phyloP scores from a whole-genome alignment of 129 eudicot species.

The Pulicaria dysenterica region DNA sequence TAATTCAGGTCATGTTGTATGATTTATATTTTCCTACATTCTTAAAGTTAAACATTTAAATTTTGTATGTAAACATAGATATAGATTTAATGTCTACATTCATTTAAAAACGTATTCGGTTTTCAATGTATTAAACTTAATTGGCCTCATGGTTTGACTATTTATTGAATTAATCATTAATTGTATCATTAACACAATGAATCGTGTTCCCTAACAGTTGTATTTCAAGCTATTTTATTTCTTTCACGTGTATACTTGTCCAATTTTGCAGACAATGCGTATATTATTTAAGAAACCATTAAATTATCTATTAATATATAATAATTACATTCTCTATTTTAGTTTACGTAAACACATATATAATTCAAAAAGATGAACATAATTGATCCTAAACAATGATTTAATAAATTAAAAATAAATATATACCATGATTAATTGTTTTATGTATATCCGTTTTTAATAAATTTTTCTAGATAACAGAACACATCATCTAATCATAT shows the following conservation, averaged over 20 bases:
- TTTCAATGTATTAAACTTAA: conserved; percentile 24
- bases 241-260: conserved; percentile 44
- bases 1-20: too few species aligned
- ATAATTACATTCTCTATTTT: neutral
- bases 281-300: neutral
- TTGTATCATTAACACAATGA: conserved; percentile 30
- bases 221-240: conserved; percentile 20
- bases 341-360: too few species aligned
- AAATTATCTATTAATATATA: neutral
- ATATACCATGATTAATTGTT: too few species aligned
- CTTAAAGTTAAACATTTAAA: too few species aligned
- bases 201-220: conserved; percentile 47
- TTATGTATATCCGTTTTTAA: too few species aligned
- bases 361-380: neutral
- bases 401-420: too few species aligned
- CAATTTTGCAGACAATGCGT: conserved; percentile 18
- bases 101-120: too few species aligned
- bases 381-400: neutral
- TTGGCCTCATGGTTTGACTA: conserved; percentile 15
- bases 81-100: neutral
- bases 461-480: too few species aligned
- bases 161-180: conserved; percentile 1
- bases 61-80: too few species aligned
- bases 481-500: too few species aligned
- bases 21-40: too few species aligned